phyloP scores from a whole-genome alignment of 176 grass and related monocot species.

The Musa schizocarpa region DNA sequence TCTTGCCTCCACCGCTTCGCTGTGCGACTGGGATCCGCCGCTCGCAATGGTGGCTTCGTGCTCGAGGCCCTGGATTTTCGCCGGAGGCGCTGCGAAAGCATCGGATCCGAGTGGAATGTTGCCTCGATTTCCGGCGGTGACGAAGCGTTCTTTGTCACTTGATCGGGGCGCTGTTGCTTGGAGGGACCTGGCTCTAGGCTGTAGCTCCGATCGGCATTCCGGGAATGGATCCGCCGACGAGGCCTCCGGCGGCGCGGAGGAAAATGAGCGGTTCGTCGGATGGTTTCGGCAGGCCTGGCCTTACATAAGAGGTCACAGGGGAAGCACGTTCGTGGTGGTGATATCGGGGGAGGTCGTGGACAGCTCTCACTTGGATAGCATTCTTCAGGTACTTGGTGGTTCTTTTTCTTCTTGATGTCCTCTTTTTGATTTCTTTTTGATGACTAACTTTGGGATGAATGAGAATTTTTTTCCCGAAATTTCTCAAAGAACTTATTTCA shows the following conservation, averaged over 20 bases:
- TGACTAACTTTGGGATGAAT: no score
- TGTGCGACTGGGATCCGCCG: no score
- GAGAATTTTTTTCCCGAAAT: no score
- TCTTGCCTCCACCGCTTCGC: neutral
- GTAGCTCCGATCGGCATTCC: slow-evolving; percentile 4
- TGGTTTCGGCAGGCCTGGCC: slow-evolving; percentile 91
- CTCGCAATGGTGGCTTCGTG: slow-evolving; percentile 12
- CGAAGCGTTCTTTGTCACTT: neutral
- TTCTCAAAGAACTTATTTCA: no score
- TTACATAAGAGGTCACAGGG: slow-evolving; percentile 75
- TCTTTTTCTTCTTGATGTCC: neutral
- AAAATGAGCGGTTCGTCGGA: slow-evolving; percentile 46
- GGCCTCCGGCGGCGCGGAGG: slow-evolving; percentile 1
- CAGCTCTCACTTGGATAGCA: slow-evolving; percentile 49
- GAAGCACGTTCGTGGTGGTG: slow-evolving; percentile 81
- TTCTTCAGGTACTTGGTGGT: slow-evolving; percentile 52
- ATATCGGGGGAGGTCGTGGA: slow-evolving; percentile 74
- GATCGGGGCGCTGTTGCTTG: neutral
- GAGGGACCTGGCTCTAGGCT: slow-evolving; percentile 7
- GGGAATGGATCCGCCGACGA: neutral
- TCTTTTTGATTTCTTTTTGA: neutral
- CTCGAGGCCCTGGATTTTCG: slow-evolving; percentile 11
- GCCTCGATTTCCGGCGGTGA: neutral
- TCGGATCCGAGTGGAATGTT: neutral
- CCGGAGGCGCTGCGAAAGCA: neutral